A percentile compares a stretch with the other conserved stretches of the same genome.
Evolutionary conservation across 371 early-diverging fungal species (phyloP).

Genomic region (Syncephalastrum racemosum): DNA sequence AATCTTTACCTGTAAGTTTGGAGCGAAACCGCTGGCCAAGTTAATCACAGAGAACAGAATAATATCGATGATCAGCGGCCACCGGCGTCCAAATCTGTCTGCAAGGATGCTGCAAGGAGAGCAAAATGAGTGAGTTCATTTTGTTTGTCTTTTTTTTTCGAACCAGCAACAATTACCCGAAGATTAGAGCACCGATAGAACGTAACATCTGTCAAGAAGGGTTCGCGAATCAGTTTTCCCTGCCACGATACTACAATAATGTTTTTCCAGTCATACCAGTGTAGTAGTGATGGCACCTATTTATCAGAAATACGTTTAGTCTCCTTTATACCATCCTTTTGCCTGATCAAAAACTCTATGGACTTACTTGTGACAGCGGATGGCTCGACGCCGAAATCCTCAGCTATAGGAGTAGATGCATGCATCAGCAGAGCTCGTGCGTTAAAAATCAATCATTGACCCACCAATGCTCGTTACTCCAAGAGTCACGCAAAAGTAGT

Average conservation of each 20-base stretch:
- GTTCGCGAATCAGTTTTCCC: neutral
- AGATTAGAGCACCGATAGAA: conserved; percentile 66
- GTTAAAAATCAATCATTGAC: no score
- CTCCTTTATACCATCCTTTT: no score
- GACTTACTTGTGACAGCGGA: conserved; percentile 50
- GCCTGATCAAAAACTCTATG: neutral
- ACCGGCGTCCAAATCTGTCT: conserved; percentile 63
- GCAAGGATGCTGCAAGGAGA: conserved; percentile 38
- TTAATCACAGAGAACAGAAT: conserved; percentile 60
- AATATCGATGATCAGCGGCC: conserved; percentile 65
- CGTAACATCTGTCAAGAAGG: conserved; percentile 44
- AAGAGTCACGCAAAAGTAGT: conserved; percentile 66
- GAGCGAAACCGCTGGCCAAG: conserved; percentile 62
- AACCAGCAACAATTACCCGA: conserved; percentile 36
- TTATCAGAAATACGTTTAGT: neutral
- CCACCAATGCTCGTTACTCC: conserved; percentile 44
- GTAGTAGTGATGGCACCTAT: conserved; percentile 36
- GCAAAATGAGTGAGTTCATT: neutral
- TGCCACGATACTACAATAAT: neutral
- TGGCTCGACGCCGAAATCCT: conserved; percentile 46
- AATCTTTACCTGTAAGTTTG: conserved; percentile 48
- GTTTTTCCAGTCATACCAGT: conserved; percentile 17
- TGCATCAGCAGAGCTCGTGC: neutral
- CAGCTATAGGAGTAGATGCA: conserved; percentile 31
- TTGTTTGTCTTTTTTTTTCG: neutral